Percentiles rank a stretch among this genome's conserved stretches.
phyloP scores from a whole-genome alignment of 2,329 filamentous ascomycete species.

The Epichloe baconii region DNA sequence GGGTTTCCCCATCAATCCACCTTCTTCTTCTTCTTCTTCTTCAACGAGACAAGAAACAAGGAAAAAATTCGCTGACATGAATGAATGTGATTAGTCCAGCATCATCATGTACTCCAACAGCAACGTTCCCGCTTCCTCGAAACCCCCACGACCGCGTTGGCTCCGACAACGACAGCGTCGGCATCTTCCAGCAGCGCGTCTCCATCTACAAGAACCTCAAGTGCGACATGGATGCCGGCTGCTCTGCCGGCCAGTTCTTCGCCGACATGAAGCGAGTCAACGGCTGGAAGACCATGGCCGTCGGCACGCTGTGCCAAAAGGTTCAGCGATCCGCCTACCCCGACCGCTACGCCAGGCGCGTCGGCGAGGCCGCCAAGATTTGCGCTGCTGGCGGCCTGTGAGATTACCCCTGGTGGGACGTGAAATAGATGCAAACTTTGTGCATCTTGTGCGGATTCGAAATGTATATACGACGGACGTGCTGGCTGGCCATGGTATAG shows the following conservation, averaged over 20 bases:
- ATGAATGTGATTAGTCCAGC: conserved; percentile 6
- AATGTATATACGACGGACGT: neutral
- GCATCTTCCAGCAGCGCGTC: conserved; percentile 14
- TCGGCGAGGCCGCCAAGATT: conserved; percentile 7
- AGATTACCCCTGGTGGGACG: neutral
- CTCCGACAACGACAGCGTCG: conserved; percentile 12
- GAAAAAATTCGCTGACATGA: neutral
- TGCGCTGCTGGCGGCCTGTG: conserved; percentile 11
- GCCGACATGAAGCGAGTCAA: conserved; percentile 9
- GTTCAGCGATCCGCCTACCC: conserved; percentile 13
- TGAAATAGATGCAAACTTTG: neutral
- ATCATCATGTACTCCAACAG: conserved; percentile 11
- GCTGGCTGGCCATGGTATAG: no score
- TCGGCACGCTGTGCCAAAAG: conserved; percentile 12
- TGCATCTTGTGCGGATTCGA: neutral
- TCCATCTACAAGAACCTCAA: conserved; percentile 10
- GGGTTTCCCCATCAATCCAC: neutral
- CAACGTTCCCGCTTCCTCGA: conserved; percentile 9
- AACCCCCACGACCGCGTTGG: conserved; percentile 10
- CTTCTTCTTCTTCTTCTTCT: neutral
- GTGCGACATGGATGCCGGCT: conserved; percentile 12
- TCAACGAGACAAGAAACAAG: neutral
- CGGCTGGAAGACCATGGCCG: conserved; percentile 11
- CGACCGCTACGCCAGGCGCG: conserved; percentile 8
- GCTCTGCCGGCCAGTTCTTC: conserved; percentile 12